phyloP scores from a whole-genome alignment of 805 yeast species.

The Saturnispora dispora region DNA sequence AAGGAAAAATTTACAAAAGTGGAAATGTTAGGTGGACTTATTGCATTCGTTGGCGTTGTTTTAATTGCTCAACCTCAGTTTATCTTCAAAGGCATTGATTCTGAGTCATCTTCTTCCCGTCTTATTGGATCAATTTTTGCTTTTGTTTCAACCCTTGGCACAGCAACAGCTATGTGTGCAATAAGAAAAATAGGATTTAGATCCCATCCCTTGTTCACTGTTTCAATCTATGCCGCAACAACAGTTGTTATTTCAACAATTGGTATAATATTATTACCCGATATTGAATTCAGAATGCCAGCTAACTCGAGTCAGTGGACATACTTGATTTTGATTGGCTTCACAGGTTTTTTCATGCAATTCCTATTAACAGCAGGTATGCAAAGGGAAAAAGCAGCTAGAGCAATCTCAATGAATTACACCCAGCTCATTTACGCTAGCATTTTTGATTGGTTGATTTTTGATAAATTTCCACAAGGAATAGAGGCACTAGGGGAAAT shows the following conservation, averaged over 20 bases:
- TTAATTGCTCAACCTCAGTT: slow-evolving; percentile 76
- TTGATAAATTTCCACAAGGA: slow-evolving; percentile 63
- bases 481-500: slow-evolving; percentile 62
- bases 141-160: slow-evolving; percentile 59
- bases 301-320: slow-evolving; percentile 56
- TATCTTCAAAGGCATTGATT: slow-evolving; percentile 38
- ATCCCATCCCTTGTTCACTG: slow-evolving; percentile 76
- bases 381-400: slow-evolving; percentile 70
- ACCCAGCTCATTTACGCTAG: slow-evolving; percentile 73
- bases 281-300: slow-evolving; percentile 52
- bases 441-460: slow-evolving; percentile 61
- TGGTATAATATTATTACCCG: slow-evolving; percentile 48
- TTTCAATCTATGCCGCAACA: slow-evolving; percentile 61
- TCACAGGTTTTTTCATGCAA: slow-evolving; percentile 79
- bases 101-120: slow-evolving; percentile 26
- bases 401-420: slow-evolving; percentile 68
- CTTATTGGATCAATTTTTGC: slow-evolving; percentile 57
- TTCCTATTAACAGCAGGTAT: slow-evolving; percentile 71
- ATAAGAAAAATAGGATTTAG: slow-evolving; percentile 66
- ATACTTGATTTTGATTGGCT: slow-evolving; percentile 51
- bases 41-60: slow-evolving; percentile 68
- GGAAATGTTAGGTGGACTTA: slow-evolving; percentile 60
- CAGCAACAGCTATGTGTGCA: slow-evolving; percentile 58
- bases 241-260: slow-evolving; percentile 46
- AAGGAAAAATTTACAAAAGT: slow-evolving; percentile 55